Conservation (phyloP, 1,284 basidiomycete species). For the Puccinia polysora region DNA sequence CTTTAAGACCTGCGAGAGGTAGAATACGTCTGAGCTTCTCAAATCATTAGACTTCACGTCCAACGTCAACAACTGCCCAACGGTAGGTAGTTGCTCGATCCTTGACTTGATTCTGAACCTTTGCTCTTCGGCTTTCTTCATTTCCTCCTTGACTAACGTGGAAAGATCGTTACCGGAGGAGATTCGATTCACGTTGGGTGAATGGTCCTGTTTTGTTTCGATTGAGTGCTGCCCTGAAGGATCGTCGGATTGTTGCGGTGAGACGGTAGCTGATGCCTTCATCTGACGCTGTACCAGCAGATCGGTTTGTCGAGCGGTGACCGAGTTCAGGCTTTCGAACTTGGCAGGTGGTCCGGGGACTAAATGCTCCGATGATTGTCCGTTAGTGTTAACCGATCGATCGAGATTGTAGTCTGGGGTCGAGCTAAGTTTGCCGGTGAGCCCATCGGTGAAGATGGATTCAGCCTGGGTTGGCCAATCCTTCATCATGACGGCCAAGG, state of each 20-base stretch:
- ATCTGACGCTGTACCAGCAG: slow-evolving; percentile 6
- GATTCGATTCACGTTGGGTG: neutral
- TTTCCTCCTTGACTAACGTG: slow-evolving; percentile 19
- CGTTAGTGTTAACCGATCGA: neutral
- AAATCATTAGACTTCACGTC: slow-evolving; percentile 42
- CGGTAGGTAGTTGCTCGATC: slow-evolving; percentile 29
- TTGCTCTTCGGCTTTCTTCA: slow-evolving; percentile 32
- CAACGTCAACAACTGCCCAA: slow-evolving; percentile 31
- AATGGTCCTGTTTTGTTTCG: neutral
- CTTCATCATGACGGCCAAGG: slow-evolving; percentile 87
- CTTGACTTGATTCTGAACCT: slow-evolving; percentile 26
- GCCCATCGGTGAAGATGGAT: slow-evolving; percentile 22
- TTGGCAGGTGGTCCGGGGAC: neutral
- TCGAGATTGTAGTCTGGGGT: neutral
- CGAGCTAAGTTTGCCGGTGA: slow-evolving; percentile 43
- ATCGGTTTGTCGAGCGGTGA: slow-evolving; percentile 31
- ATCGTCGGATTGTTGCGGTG: neutral
- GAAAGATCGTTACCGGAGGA: neutral
- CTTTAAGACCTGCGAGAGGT: slow-evolving; percentile 90
- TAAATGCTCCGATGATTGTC: neutral
- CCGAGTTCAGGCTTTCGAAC: slow-evolving; percentile 31
- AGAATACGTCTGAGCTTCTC: slow-evolving; percentile 64
- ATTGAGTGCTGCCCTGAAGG: neutral
- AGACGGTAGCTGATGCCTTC: neutral
- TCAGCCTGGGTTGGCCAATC: slow-evolving; percentile 75